These are phyloP conservation scores for Russula emetica DNA, from an alignment of 768 basidiomycete genomes.

Conservation along the genomic window DNA sequence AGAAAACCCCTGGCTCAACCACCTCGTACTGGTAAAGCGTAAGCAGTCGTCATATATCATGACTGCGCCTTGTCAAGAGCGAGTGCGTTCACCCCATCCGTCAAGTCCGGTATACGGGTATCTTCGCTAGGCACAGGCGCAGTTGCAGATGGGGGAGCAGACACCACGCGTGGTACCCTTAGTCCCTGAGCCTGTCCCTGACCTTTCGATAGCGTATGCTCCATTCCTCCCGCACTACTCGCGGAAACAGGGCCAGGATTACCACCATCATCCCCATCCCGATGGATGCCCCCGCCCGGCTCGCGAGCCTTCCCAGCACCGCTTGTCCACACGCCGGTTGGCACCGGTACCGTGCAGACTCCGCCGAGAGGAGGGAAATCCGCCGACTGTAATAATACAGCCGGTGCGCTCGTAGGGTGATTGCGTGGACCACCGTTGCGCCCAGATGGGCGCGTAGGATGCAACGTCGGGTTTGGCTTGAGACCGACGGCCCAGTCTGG, in stretches of 20 bases:
- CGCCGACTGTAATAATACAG: conserved; percentile 35
- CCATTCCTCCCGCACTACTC: conserved; percentile 9
- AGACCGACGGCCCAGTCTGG: conserved; percentile 90
- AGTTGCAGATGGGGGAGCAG: conserved; percentile 2
- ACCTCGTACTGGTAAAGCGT: conserved; percentile 40
- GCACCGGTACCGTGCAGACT: conserved; percentile 42
- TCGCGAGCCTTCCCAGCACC: conserved; percentile 23
- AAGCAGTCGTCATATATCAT: conserved; percentile 41
- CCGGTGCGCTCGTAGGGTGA: conserved; percentile 38
- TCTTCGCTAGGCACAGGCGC: conserved; percentile 38
- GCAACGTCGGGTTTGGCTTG: conserved; percentile 67
- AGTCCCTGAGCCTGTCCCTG: conserved; percentile 1
- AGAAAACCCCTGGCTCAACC: conserved; percentile 56
- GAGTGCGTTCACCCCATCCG: conserved; percentile 51
- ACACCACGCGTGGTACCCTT: conserved; percentile 1
- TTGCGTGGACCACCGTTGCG: conserved; percentile 52
- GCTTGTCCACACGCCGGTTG: conserved; percentile 59
- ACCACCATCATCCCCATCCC: neutral
- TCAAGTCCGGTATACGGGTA: conserved; percentile 77
- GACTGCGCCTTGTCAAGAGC: conserved; percentile 55
- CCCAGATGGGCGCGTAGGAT: conserved; percentile 39
- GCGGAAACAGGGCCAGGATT: neutral
- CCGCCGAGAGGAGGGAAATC: conserved; percentile 32
- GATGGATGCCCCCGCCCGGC: conserved; percentile 10
- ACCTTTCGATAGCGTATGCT: conserved; percentile 16